A percentile compares a stretch with the other conserved stretches of the same genome.
These are phyloP conservation scores for Trifolium repens DNA, from an alignment of 306 rosid genomes.

Conservation along the genomic window DNA sequence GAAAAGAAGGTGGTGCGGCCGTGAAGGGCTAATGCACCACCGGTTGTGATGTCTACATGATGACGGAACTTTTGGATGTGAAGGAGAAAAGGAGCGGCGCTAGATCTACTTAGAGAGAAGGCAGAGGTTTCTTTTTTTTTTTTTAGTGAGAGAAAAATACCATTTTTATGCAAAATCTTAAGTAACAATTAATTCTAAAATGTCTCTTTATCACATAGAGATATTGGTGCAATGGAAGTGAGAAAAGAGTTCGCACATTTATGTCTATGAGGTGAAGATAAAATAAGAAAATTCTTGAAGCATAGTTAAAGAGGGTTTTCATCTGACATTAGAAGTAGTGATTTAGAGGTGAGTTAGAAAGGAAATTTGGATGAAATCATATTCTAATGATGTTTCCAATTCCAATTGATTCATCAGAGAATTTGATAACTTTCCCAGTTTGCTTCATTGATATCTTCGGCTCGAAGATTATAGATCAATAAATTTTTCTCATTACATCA, in stretches of 20 bases:
- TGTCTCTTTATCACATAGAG: constrained; percentile 73
- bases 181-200: constrained; percentile 70
- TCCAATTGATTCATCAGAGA: constrained; percentile 9
- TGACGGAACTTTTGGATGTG: too few species aligned
- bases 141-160: too few species aligned
- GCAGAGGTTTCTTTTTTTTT: too few species aligned
- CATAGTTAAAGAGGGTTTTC: not conserved
- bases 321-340: not conserved
- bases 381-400: constrained; percentile 51
- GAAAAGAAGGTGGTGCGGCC: too few species aligned
- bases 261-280: constrained; percentile 77
- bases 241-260: constrained; percentile 63
- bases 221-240: constrained; percentile 79
- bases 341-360: not conserved
- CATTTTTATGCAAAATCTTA: too few species aligned
- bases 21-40: too few species aligned
- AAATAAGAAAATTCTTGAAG: not conserved
- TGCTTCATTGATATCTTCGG: constrained; percentile 29
- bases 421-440: not conserved
- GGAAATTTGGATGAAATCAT: constrained; percentile 40
- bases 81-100: too few species aligned
- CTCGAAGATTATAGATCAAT: constrained; percentile 26
- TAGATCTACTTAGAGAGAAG: too few species aligned
- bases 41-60: too few species aligned
- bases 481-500: constrained; percentile 40